These are phyloP conservation scores for Cryptococcus sp. DNA, from an alignment of 1,284 basidiomycete genomes.

Conservation along the genomic window DNA sequence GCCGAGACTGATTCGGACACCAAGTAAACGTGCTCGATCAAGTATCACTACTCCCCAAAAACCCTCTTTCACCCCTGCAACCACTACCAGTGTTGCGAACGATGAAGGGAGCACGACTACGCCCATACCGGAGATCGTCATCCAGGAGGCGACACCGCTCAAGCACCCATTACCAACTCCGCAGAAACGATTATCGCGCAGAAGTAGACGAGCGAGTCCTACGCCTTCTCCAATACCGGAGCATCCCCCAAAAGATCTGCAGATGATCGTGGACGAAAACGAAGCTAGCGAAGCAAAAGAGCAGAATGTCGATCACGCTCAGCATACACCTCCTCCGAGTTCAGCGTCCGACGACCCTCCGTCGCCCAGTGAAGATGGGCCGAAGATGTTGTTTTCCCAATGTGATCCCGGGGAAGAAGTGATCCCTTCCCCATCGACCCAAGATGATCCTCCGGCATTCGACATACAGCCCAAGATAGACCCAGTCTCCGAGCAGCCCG, in stretches of 20 bases:
- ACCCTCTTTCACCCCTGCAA: neutral
- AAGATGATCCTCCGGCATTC: constrained; percentile 39
- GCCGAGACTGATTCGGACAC: constrained; percentile 4
- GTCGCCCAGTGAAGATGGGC: neutral
- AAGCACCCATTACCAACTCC: constrained; percentile 30
- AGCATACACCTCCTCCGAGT: neutral
- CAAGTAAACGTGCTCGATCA: constrained; percentile 11
- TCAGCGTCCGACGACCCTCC: neutral
- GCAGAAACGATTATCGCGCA: constrained; percentile 9
- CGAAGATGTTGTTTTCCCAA: neutral
- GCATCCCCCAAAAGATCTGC: neutral
- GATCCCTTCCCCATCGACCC: constrained; percentile 41
- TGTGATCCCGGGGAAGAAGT: constrained; percentile 16
- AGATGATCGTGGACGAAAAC: neutral
- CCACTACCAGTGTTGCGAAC: neutral
- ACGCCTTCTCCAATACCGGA: constrained; percentile 7
- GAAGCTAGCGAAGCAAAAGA: neutral
- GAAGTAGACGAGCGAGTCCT: neutral
- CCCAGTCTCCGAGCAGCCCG: neutral
- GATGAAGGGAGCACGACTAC: neutral
- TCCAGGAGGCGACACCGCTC: constrained; percentile 34
- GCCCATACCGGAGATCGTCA: constrained; percentile 23
- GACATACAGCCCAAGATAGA: constrained; percentile 1
- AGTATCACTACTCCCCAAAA: constrained; percentile 9
- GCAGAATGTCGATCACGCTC: neutral